A percentile compares a stretch with the other conserved stretches of the same genome.
These are phyloP conservation scores for Candida tammaniensis DNA, from an alignment of 805 yeast species.

Conservation along the genomic window DNA sequence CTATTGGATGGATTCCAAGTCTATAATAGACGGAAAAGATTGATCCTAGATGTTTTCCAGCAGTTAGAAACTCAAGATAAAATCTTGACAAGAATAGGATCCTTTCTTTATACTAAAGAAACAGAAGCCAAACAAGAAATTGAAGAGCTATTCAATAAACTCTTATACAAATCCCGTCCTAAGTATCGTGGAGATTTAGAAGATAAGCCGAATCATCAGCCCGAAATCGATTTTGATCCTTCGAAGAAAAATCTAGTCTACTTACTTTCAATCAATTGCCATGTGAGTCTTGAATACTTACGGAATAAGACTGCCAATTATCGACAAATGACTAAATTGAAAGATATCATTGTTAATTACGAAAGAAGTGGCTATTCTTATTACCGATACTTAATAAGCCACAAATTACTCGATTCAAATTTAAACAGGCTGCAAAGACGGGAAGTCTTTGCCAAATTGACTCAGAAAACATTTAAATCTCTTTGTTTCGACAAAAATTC, in stretches of 20 bases:
- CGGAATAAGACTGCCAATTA: too few relatives aligned
- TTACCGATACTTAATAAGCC: conserved; percentile 3
- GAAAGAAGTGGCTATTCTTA: conserved; percentile 7
- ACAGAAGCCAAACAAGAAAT: too few relatives aligned
- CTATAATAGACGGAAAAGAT: not conserved
- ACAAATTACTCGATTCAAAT: not conserved
- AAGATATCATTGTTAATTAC: too few relatives aligned
- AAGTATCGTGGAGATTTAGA: too few relatives aligned
- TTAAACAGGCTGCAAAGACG: not conserved
- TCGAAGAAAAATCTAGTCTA: not conserved
- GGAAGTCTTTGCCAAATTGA: not conserved
- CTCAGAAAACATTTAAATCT: conserved; percentile 8
- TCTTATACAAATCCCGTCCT: too few relatives aligned
- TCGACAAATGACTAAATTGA: too few relatives aligned
- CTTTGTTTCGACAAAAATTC: conserved; percentile 1
- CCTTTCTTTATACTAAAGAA: too few relatives aligned
- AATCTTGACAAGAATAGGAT: too few relatives aligned
- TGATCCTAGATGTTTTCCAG: not conserved
- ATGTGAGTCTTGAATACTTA: not conserved
- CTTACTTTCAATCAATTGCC: not conserved
- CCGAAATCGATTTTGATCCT: not conserved
- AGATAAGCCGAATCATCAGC: too few relatives aligned
- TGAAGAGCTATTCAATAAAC: too few relatives aligned
- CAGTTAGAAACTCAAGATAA: too few relatives aligned
- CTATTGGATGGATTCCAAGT: not conserved